A percentile compares a stretch with the other conserved stretches of the same genome.
These are phyloP conservation scores for Camellia oleifera DNA, from an alignment of 179 eudicot genomes.

Conservation along the genomic window DNA sequence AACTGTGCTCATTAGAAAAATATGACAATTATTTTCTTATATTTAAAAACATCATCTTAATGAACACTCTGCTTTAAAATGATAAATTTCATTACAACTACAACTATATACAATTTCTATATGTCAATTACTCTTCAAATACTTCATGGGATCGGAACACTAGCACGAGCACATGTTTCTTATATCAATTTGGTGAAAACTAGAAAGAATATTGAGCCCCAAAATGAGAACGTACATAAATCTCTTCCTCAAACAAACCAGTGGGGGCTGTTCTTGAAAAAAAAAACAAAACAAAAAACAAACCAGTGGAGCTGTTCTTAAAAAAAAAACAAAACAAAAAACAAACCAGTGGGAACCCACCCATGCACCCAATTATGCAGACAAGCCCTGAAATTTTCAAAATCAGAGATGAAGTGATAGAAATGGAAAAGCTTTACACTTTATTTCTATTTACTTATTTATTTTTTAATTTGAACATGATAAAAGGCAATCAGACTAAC, in stretches of 20 bases:
- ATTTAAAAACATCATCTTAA: no score
- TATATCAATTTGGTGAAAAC: background rate
- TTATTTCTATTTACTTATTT: background rate
- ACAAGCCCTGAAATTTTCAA: constrained; percentile 12
- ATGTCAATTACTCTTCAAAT: no score
- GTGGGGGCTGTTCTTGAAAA: background rate
- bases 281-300: no score
- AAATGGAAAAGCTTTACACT: background rate
- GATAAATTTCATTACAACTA: no score
- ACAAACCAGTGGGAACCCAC: constrained; percentile 4
- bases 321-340: no score
- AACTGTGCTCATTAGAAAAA: no score
- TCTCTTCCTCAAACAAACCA: background rate
- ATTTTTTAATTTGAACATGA: background rate
- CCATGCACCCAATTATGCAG: constrained; percentile 16
- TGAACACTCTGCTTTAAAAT: no score
- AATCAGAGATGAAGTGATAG: constrained; percentile 11
- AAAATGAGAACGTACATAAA: background rate
- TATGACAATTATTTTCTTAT: no score
- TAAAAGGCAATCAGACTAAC: constrained; percentile 5
- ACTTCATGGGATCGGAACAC: background rate
- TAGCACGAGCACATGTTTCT: background rate
- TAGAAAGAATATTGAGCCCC: background rate
- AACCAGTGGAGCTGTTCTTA: background rate
- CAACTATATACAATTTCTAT: no score